phyloP scores from a whole-genome alignment of 2,329 filamentous ascomycete genomes.

The Talaromyces sp. region DNA sequence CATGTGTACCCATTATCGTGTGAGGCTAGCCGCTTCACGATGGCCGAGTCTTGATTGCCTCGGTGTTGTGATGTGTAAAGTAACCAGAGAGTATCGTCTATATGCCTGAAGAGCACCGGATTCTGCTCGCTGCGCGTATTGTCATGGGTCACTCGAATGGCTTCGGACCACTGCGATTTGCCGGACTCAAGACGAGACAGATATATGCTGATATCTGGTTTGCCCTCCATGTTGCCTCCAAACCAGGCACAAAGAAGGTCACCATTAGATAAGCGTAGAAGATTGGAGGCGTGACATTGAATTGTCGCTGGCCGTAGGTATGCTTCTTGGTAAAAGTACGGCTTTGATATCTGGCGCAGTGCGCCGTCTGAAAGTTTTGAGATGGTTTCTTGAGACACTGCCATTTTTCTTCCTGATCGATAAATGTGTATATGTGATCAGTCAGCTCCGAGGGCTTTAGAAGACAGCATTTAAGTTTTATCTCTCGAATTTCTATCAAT shows the following conservation, averaged over 20 bases:
- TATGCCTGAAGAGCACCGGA: slow-evolving; percentile 42
- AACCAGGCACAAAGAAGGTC: slow-evolving; percentile 47
- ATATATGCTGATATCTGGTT: slow-evolving; percentile 46
- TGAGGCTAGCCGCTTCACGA: slow-evolving; percentile 39
- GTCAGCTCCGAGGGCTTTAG: too few relatives aligned
- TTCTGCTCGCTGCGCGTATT: slow-evolving; percentile 46
- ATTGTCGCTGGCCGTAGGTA: slow-evolving; percentile 40
- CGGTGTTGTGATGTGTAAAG: slow-evolving; percentile 47
- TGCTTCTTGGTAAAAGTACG: slow-evolving; percentile 18
- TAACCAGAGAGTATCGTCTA: slow-evolving; percentile 40
- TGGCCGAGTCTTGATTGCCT: slow-evolving; percentile 45
- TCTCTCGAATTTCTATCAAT: too few relatives aligned
- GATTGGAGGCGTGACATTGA: slow-evolving; percentile 48
- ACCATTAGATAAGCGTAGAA: slow-evolving; percentile 41
- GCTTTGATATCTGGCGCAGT: slow-evolving; percentile 4
- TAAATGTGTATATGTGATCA: background rate
- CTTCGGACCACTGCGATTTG: slow-evolving; percentile 31
- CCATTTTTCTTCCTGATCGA: background rate
- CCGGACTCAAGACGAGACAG: slow-evolving; percentile 37
- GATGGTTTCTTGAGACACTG: slow-evolving; percentile 14
- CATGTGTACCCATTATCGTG: slow-evolving; percentile 38
- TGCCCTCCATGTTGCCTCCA: slow-evolving; percentile 47
- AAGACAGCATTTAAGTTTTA: background rate
- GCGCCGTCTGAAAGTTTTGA: slow-evolving; percentile 1
- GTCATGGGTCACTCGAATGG: slow-evolving; percentile 40